These are phyloP conservation scores for Rhodotorula graminis DNA, from an alignment of 768 basidiomycete species.

Conservation along the genomic window DNA sequence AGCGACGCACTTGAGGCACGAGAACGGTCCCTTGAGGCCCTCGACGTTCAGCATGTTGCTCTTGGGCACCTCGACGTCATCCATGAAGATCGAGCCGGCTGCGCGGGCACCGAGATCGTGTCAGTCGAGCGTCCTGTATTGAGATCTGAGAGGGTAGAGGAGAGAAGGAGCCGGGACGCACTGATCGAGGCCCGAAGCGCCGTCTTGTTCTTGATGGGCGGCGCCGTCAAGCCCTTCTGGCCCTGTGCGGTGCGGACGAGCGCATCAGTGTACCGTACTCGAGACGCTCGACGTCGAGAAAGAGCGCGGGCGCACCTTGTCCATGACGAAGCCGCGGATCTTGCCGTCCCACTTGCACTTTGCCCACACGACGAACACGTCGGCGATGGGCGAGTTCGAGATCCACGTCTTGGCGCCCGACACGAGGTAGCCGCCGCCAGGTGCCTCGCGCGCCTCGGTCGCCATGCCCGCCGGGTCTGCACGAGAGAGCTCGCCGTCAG, in stretches of 20 bases:
- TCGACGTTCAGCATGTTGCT: conserved; percentile 67
- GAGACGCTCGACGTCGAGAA: neutral
- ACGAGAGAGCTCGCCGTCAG: too few relatives aligned
- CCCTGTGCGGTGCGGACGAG: neutral
- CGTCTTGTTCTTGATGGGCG: conserved; percentile 86
- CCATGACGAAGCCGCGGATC: conserved; percentile 49
- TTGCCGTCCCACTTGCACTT: conserved; percentile 89
- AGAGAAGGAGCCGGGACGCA: conserved; percentile 30
- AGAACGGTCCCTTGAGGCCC: conserved; percentile 80
- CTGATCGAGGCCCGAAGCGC: conserved; percentile 68
- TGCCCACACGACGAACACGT: conserved; percentile 90
- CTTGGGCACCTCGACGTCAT: conserved; percentile 70
- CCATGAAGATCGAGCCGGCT: conserved; percentile 69
- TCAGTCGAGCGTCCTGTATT: conserved; percentile 52
- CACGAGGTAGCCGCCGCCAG: conserved; percentile 72
- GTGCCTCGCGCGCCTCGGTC: conserved; percentile 73
- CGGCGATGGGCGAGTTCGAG: conserved; percentile 58
- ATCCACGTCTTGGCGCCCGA: conserved; percentile 98
- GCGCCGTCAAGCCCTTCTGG: conserved; percentile 70
- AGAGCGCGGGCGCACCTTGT: conserved; percentile 1
- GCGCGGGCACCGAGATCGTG: conserved; percentile 42
- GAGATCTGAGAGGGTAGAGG: neutral
- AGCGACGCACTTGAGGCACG: conserved; percentile 74
- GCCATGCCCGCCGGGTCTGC: conserved; percentile 93
- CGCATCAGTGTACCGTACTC: neutral